Evolutionary conservation across 2,329 filamentous ascomycete species (phyloP), one percentile per base, ranked within the genome.

Genomic region (Lasiodiplodia sp.): DNA sequence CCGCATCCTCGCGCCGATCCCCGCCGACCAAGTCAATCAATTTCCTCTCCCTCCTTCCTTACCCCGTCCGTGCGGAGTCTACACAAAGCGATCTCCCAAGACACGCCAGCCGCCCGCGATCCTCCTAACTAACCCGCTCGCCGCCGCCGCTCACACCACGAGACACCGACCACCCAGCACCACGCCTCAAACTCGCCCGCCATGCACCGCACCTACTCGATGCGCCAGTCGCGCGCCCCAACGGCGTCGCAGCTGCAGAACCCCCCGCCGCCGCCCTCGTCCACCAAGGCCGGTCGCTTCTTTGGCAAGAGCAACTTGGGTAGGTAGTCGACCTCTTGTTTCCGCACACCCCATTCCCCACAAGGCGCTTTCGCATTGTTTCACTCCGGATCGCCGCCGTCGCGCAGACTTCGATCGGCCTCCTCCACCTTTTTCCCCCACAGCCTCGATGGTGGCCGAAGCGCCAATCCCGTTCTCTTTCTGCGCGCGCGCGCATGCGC

Each of bases 141-240:
- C 11, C 44, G 44, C 44, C 58, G 4, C 31, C 44, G 37, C 28
- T 64, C 60, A 52, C 60, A 38, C 60, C 60, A 52, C 60, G n/a
- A 21, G 44, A 52, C 60, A 31, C 40, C 53, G 31, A 21, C 63
- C 51, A 10, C 31, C 31, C 55, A 51, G 21, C 28, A 44, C 40
- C 38, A 40, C 60, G 28, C 18, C 21, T 49, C 47, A 18, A 37
- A 37, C 16, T 52, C 31, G 44, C 12, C 58, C 73, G 75, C 66
- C 25, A 99, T 99, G 95, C 96, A 99, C 88, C 94, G 95, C 82
- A 97, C 96, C 73, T 99, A 98, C 82, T 97, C 94, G 77, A 97
- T 97, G 96, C 94, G 96, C 91, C 92, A 96, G 84, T 91, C 92
- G 83, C 91, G 96, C 87, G 93, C 93, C 82, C 96, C 96, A 60